Evolutionary conservation across 352 stramenopile species (phyloP), one percentile per base, ranked within the genome.

Genomic region (Phytopythium litorale): DNA sequence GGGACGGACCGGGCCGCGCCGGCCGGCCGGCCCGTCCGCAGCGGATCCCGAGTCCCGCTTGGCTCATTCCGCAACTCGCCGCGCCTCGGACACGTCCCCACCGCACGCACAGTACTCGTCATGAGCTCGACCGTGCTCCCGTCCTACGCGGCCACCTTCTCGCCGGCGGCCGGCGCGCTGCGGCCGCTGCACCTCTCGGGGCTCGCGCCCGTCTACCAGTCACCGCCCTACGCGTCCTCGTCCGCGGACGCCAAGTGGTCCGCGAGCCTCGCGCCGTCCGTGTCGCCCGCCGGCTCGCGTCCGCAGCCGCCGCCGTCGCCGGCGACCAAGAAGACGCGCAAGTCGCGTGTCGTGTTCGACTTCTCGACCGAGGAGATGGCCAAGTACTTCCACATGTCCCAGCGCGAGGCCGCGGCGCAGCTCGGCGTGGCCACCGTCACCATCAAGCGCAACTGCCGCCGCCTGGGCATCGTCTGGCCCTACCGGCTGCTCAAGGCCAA

Each of bases 381-480:
- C 53, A 65, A 81, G 66, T 84, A 81, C 70, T 83, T 81, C 46
- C 73, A 81, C 72, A 76, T 87, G 63, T 79, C 75, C 21, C 77
- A 87, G 51, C 74, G 77, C 33, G 68, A 84, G 49, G 77, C 77
- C 13, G 77, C 77, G 4, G 74, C 81, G 53, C 65, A 77, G 52
- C 70, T 87, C 56, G 77, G 77, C n/a, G 75, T 84, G 18, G 73
- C 77, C 28, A 80, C 79, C 16, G 79, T 87, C 50, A 87, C 77
- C 48, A 72, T 87, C 57, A 86, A 86, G 63, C 68, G 77, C 61
- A 86, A 82, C 63, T 86, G 77, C 53, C 79, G 79, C 28, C 77
- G 77, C 38, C 70, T 78, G 8, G 77, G 77, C 46, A 86, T 86
- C 57, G 73, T 80, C 23, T 86, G 77, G 77, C 77, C 76, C 37